Conservation (phyloP, 805 yeast species). For the Hanseniaspora singularis region DNA sequence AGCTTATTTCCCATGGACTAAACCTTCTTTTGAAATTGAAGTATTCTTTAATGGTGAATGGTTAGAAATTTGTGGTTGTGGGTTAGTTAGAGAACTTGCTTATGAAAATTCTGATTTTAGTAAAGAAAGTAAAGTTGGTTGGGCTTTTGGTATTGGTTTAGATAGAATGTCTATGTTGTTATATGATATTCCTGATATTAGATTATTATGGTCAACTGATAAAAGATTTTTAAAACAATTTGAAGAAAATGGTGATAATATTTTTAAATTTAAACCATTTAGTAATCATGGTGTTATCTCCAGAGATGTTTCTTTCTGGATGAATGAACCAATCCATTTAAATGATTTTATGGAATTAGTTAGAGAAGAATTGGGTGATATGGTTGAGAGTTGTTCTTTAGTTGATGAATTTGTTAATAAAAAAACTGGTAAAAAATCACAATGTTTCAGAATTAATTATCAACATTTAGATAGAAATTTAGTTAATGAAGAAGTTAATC, state of each 20-base stretch:
- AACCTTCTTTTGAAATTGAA: conserved; percentile 97
- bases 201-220: conserved; percentile 84
- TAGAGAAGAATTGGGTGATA: conserved; percentile 70
- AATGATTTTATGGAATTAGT: conserved; percentile 93
- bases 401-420: conserved; percentile 81
- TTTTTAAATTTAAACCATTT: conserved; percentile 70
- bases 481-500: conserved; percentile 74
- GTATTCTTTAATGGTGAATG: conserved; percentile 98
- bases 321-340: conserved; percentile 46
- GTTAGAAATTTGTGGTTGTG: conserved; percentile 96
- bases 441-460: conserved; percentile 81
- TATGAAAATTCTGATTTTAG: conserved; percentile 58
- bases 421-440: conserved; percentile 60
- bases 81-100: conserved; percentile 72
- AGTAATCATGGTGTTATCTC: conserved; percentile 80
- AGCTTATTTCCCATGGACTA: conserved; percentile 95
- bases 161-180: conserved; percentile 93
- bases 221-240: conserved; percentile 69
- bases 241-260: conserved; percentile 35
- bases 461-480: conserved; percentile 92
- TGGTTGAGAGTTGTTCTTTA: conserved; percentile 72
- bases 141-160: conserved; percentile 97
- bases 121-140: conserved; percentile 52
- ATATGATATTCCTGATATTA: conserved; percentile 89
- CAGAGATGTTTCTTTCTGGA: conserved; percentile 90